Base-by-base conservation (phyloP, 257 asterid genomes). In the Buddleja alternifolia region DNA sequence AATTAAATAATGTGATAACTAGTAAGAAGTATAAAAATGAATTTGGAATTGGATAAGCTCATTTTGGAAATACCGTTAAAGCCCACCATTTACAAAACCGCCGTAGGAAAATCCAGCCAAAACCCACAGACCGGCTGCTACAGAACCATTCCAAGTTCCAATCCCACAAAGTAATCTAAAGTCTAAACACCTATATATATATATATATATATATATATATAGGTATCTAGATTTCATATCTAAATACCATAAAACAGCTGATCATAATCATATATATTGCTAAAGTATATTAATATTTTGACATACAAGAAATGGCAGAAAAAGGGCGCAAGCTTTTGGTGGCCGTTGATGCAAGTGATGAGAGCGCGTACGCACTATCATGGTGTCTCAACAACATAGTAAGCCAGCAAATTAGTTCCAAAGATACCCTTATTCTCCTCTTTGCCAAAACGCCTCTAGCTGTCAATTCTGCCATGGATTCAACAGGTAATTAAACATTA, bases 271-370 rank as follows among this genome's bases (percentile, higher is more conserved):
- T 29, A 29, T 29, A 29, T 29, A 29, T 29, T 29, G 5, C 5
- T 1, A 5, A 2, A 29, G 34, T 5, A 29, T 29, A n/a, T n/a
- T n/a, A n/a, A n/a, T 5, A 5, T 29, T 29, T 29, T 29, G 2
- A 29, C 34, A 29, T 29, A 29, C 5, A 34, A 63, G 64, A 12
- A 24, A 76, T 45, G 39, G 80, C 71, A 53, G 88, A 67, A 67
- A 68, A 63, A 47, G 82, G 65, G 41, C 76, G 88, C 9, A 84
- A 68, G 82, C 81, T 90, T 41, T 73, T 90, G 75, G 85, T 86
- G 12, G 96, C 92, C 1, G 84, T 90, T 0, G 97, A 88, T 65
- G 88, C 81, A 83, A 77, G 97, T 8, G 88, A 86, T 0, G 97
- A 90, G 74, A 86, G 96, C 75, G 19, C 46, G 9, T 81, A 88